A percentile compares a stretch with the other conserved stretches of the same genome.
These are phyloP conservation scores for Didymella sp. DNA, from an alignment of 2,329 filamentous ascomycete species.

Conservation along the genomic window DNA sequence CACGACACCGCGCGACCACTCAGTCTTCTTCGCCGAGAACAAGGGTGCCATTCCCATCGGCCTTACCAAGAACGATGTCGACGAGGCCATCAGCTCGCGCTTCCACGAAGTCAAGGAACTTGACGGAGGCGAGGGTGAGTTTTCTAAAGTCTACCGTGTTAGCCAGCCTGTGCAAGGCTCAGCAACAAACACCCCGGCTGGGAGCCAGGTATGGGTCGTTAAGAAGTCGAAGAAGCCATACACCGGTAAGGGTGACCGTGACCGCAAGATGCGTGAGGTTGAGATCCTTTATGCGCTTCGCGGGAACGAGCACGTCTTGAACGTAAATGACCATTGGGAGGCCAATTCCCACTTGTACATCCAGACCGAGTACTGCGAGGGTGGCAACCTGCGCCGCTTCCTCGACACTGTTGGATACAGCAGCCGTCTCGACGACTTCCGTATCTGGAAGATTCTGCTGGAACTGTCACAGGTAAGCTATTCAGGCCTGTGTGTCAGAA, in stretches of 20 bases:
- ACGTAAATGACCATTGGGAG: conserved; percentile 88
- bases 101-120: conserved; percentile 77
- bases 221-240: conserved; percentile 90
- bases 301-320: conserved; percentile 83
- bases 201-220: conserved; percentile 75
- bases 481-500: neutral
- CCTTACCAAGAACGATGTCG: conserved; percentile 74
- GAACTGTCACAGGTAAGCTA: conserved; percentile 79
- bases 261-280: conserved; percentile 84
- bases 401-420: conserved; percentile 81
- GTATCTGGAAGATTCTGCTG: conserved; percentile 96
- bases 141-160: conserved; percentile 90
- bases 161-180: conserved; percentile 55
- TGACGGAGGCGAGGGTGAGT: conserved; percentile 83
- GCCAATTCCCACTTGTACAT: conserved; percentile 87
- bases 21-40: conserved; percentile 64
- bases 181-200: conserved; percentile 32
- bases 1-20: conserved; percentile 68
- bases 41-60: conserved; percentile 66
- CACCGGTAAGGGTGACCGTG: conserved; percentile 78
- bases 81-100: conserved; percentile 73
- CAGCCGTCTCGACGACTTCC: conserved; percentile 91
- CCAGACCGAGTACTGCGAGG: conserved; percentile 95
- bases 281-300: conserved; percentile 77
- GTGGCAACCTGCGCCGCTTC: conserved; percentile 88